These are phyloP conservation scores for Boletus sp. DNA, from an alignment of 768 basidiomycete genomes.

Conservation along the genomic window DNA sequence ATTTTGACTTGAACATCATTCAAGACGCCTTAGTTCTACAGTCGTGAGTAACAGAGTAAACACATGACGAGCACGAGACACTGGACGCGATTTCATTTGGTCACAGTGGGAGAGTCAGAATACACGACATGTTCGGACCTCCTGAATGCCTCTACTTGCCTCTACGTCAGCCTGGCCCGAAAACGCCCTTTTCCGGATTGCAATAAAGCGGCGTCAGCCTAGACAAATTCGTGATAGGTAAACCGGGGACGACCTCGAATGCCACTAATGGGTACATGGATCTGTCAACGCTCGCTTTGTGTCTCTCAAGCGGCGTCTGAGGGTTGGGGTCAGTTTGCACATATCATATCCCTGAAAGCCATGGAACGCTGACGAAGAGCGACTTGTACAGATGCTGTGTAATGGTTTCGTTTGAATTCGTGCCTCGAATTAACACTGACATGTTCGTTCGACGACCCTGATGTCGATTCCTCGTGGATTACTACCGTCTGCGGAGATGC, in stretches of 20 bases:
- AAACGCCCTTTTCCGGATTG: constrained; percentile 48
- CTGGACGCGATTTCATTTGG: neutral
- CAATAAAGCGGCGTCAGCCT: constrained; percentile 53
- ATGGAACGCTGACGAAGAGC: neutral
- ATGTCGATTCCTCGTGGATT: constrained; percentile 39
- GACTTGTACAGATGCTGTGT: constrained; percentile 30
- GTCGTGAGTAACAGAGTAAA: constrained; percentile 17
- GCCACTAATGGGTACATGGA: constrained; percentile 58
- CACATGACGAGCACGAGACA: neutral
- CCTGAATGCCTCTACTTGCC: constrained; percentile 31
- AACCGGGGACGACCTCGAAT: constrained; percentile 52
- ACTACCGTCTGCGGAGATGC: constrained; percentile 33
- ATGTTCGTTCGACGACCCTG: constrained; percentile 24
- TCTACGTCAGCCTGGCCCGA: constrained; percentile 42
- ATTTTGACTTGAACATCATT: neutral
- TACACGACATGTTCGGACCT: constrained; percentile 40
- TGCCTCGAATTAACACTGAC: neutral
- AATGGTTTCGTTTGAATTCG: constrained; percentile 24
- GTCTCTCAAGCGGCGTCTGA: constrained; percentile 53
- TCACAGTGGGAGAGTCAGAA: constrained; percentile 35
- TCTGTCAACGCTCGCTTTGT: constrained; percentile 56
- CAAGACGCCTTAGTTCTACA: constrained; percentile 20
- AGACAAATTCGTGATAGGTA: constrained; percentile 73
- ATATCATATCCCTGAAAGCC: neutral
- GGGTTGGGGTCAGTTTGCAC: constrained; percentile 59